phyloP scores from a whole-genome alignment of 2,329 filamentous ascomycete genomes.

The Leptographium radiaticola region DNA sequence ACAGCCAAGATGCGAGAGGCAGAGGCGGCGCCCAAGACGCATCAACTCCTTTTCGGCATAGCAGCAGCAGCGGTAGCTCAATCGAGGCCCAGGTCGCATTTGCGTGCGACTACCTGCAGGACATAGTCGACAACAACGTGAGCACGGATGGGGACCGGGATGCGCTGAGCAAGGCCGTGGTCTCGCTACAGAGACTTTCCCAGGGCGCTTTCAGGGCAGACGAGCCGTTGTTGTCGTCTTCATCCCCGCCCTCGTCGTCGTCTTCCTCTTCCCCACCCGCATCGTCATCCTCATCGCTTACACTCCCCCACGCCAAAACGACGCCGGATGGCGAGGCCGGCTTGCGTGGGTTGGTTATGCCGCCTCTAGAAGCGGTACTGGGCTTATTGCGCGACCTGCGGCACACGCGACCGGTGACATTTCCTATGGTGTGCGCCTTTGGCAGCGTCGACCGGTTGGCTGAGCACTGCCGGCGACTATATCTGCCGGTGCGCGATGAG shows the following conservation, averaged over 20 bases:
- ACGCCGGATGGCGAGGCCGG: background rate
- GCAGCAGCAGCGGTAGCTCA: background rate
- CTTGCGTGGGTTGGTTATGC: background rate
- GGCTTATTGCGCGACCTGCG: background rate
- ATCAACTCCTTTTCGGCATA: background rate
- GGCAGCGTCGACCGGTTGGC: background rate
- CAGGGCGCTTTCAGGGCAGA: background rate
- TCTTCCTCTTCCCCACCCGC: background rate
- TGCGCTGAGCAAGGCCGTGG: background rate
- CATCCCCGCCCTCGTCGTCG: no score
- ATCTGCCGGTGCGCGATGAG: background rate
- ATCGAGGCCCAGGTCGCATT: slow-evolving; percentile 1
- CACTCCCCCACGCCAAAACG: background rate
- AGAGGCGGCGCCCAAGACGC: background rate
- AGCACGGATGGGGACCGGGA: background rate
- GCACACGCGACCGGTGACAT: background rate
- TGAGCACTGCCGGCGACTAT: background rate
- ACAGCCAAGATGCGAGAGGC: background rate
- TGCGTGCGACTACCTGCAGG: background rate
- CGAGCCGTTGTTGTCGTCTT: background rate
- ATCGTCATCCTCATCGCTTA: background rate
- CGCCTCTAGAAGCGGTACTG: background rate
- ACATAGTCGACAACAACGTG: background rate
- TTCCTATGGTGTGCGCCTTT: slow-evolving; percentile 3
- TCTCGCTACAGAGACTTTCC: background rate